Evolutionary conservation across 2,329 filamentous ascomycete genomes (phyloP).

Genomic region (Graphilbum fragrans): DNA sequence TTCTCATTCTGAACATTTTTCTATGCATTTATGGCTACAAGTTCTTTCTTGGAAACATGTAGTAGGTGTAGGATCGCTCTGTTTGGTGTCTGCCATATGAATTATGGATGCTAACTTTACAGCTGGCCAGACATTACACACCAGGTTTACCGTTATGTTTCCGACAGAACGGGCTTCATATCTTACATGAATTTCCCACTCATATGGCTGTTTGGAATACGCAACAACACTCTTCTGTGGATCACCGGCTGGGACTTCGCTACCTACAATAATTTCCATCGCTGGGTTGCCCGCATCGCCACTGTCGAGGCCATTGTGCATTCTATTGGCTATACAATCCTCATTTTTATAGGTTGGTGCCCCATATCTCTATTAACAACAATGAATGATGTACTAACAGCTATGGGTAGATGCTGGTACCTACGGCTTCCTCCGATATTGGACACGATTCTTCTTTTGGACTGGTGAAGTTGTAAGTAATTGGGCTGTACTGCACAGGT

Average conservation of each 20-base stretch:
- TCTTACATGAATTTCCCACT: constrained; percentile 9
- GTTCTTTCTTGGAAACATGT: constrained; percentile 10
- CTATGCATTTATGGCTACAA: constrained; percentile 8
- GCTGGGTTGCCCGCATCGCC: constrained; percentile 51
- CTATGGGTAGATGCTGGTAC: neutral
- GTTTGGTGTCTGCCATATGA: neutral
- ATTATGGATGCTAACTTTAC: neutral
- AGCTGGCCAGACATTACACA: constrained; percentile 5
- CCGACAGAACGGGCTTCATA: constrained; percentile 12
- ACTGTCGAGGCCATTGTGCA: constrained; percentile 52
- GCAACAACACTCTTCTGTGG: constrained; percentile 56
- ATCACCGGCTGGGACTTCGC: constrained; percentile 57
- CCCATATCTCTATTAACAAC: neutral
- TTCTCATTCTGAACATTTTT: constrained; percentile 7
- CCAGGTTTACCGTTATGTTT: constrained; percentile 10
- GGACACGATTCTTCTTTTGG: constrained; percentile 7
- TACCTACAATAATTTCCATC: constrained; percentile 56
- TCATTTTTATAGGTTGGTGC: constrained; percentile 16
- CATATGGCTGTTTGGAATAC: constrained; percentile 41
- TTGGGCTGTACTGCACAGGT: neutral
- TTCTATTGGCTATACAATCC: constrained; percentile 43
- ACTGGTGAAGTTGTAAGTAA: constrained; percentile 7
- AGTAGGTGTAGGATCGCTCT: constrained; percentile 4
- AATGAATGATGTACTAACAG: neutral
- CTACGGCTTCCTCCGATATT: neutral